Percentiles rank a stretch among this genome's conserved stretches.
Conservation (phyloP, 495 filamentous ascomycete genomes). For the Aspergillus heteromorphus region DNA sequence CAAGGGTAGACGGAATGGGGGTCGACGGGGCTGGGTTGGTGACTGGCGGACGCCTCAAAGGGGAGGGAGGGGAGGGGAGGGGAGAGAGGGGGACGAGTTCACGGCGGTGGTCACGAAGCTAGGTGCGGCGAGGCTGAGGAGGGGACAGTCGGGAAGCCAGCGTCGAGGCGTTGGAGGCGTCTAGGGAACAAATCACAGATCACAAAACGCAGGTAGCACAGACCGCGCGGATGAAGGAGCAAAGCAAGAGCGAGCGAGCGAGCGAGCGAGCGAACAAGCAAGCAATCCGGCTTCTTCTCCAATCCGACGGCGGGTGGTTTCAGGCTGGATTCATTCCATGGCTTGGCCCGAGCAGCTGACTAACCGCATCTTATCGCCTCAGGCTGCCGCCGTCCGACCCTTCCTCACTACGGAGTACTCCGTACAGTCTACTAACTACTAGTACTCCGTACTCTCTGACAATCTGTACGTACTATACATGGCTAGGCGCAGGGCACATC, state of each 20-base stretch:
- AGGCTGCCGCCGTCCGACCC: constrained; percentile 1
- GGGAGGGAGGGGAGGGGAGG: constrained; percentile 8
- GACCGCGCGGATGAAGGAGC: background rate
- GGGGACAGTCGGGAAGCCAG: background rate
- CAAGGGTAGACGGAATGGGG: background rate
- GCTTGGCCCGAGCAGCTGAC: constrained; percentile 17
- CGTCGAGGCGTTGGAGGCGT: no score
- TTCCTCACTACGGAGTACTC: no score
- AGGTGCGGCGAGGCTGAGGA: background rate
- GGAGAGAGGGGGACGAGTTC: background rate
- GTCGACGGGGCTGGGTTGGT: constrained; percentile 9
- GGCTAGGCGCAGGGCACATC: no score
- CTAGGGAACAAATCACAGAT: constrained; percentile 3
- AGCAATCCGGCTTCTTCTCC: constrained; percentile 2
- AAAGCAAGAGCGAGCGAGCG: no score
- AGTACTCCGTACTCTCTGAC: background rate
- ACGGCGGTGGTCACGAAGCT: constrained; percentile 8
- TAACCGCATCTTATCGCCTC: constrained; percentile 16
- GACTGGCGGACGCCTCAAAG: constrained; percentile 6
- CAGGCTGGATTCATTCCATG: constrained; percentile 9
- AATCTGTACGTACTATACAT: no score
- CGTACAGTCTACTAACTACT: no score
- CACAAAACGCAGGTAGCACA: constrained; percentile 8
- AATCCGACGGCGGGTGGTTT: constrained; percentile 14
- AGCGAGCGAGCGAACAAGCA: no score